Evolutionary conservation across 1,139 yeast species (phyloP).

Genomic region (Ashbya aceris): DNA sequence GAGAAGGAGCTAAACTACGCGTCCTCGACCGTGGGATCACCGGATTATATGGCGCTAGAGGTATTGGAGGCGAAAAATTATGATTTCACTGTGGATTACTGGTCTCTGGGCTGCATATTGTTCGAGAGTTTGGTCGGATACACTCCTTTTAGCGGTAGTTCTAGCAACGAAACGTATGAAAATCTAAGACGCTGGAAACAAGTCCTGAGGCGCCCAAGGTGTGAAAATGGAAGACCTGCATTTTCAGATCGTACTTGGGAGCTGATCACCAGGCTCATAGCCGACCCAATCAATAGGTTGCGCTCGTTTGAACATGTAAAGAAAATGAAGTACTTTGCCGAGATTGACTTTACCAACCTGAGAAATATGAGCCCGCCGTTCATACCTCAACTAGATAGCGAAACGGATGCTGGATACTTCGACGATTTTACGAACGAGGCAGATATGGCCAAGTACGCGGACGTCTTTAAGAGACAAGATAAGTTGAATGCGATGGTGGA

Average conservation of each 20-base stretch:
- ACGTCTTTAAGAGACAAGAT: slow-evolving; percentile 83
- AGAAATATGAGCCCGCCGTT: slow-evolving; percentile 80
- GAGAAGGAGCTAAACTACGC: slow-evolving; percentile 66
- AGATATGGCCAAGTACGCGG: slow-evolving; percentile 96
- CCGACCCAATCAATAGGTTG: slow-evolving; percentile 68
- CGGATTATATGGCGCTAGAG: slow-evolving; percentile 98
- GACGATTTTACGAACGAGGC: slow-evolving; percentile 95
- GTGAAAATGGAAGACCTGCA: slow-evolving; percentile 83
- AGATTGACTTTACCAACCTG: slow-evolving; percentile 66
- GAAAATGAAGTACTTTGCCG: slow-evolving; percentile 72
- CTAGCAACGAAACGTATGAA: slow-evolving; percentile 89
- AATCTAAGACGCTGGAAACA: slow-evolving; percentile 91
- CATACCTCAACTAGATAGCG: slow-evolving; percentile 92
- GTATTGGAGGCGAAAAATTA: slow-evolving; percentile 90
- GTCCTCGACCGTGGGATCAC: slow-evolving; percentile 93
- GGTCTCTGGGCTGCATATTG: slow-evolving; percentile 95
- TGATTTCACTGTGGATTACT: slow-evolving; percentile 94
- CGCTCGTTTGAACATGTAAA: slow-evolving; percentile 74
- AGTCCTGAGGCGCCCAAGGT: slow-evolving; percentile 80
- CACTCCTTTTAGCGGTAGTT: slow-evolving; percentile 93
- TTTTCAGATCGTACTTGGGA: slow-evolving; percentile 98
- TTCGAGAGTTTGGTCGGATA: slow-evolving; percentile 90
- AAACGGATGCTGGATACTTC: slow-evolving; percentile 97
- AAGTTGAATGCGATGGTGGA: slow-evolving; percentile 78
- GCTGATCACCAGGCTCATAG: slow-evolving; percentile 66